A percentile compares a stretch with the other conserved stretches of the same genome.
Conservation (phyloP, 495 filamentous ascomycete genomes). For the Talaromyces trachyspermus region DNA sequence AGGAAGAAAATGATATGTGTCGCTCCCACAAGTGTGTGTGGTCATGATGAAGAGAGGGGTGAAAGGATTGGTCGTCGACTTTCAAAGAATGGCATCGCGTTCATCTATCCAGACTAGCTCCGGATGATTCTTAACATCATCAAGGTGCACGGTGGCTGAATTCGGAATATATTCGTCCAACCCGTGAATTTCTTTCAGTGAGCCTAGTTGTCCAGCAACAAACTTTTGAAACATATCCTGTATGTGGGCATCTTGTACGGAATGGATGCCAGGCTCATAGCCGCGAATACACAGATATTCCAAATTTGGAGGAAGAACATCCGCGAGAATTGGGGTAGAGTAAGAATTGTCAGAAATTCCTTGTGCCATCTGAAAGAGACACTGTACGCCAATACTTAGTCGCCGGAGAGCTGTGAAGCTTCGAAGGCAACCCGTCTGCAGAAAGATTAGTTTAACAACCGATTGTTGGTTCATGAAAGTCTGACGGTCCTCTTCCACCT, state of each 20-base stretch:
- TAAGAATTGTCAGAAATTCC: conserved; percentile 4
- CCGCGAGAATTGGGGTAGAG: conserved; percentile 4
- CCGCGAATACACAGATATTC: conserved; percentile 22
- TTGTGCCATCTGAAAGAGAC: conserved; percentile 19
- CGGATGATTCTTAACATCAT: conserved; percentile 11
- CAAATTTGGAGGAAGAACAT: conserved; percentile 16
- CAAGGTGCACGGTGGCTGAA: conserved; percentile 11
- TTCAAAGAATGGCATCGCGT: conserved; percentile 5
- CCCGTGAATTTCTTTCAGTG: conserved; percentile 15
- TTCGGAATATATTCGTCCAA: conserved; percentile 17
- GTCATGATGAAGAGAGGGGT: neutral
- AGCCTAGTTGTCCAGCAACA: conserved; percentile 11
- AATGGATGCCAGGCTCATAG: conserved; percentile 14
- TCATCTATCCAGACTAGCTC: conserved; percentile 8
- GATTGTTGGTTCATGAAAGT: conserved; percentile 6
- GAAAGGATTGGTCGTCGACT: neutral
- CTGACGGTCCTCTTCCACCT: conserved; percentile 1
- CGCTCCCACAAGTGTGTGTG: too few relatives aligned
- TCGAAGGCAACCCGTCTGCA: conserved; percentile 10
- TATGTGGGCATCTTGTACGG: conserved; percentile 15
- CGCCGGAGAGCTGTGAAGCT: conserved; percentile 17
- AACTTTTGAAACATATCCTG: conserved; percentile 12
- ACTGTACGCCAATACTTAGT: conserved; percentile 17
- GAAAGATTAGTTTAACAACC: conserved; percentile 3
- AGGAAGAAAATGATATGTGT: neutral